These are phyloP conservation scores for Diaporthe nobilis DNA, from an alignment of 2,329 filamentous ascomycete species.

Conservation along the genomic window DNA sequence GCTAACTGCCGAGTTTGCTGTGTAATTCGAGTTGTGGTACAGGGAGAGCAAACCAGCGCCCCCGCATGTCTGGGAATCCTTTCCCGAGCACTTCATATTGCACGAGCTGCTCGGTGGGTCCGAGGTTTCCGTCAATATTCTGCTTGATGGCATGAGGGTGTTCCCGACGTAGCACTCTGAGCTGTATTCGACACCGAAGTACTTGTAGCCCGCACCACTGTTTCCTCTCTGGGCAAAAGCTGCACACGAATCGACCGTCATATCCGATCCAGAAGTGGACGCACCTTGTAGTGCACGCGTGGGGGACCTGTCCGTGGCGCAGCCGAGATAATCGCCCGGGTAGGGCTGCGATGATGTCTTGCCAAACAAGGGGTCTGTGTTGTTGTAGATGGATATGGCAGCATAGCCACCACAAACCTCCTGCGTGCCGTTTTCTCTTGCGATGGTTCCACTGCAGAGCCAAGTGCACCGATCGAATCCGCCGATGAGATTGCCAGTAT, in stretches of 20 bases:
- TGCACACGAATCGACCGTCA: constrained; percentile 5
- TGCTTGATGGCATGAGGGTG: constrained; percentile 4
- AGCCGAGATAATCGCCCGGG: not conserved
- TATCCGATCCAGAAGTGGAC: not conserved
- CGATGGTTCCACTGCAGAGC: constrained; percentile 34
- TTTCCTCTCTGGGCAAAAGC: constrained; percentile 4
- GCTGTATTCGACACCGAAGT: constrained; percentile 6
- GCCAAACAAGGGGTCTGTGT: constrained; percentile 41
- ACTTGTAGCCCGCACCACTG: constrained; percentile 12
- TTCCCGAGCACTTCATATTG: constrained; percentile 43
- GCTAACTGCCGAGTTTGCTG: constrained; percentile 12
- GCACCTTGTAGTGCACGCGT: not conserved
- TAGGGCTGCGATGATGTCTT: constrained; percentile 26
- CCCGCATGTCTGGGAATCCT: constrained; percentile 42
- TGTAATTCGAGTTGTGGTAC: constrained; percentile 34
- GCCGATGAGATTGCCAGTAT: not conserved
- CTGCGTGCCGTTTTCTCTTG: constrained; percentile 42
- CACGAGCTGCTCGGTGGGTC: constrained; percentile 35
- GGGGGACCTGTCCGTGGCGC: not conserved
- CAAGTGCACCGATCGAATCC: constrained; percentile 19
- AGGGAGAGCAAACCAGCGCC: constrained; percentile 42
- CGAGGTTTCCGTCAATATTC: constrained; percentile 12
- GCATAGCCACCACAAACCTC: constrained; percentile 42
- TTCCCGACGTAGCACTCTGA: constrained; percentile 17
- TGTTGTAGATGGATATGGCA: constrained; percentile 38